Evolutionary conservation across 192 early-diverging fungal species (phyloP), one percentile per base, ranked within the genome.

Genomic region (Entomortierella lignicola): DNA sequence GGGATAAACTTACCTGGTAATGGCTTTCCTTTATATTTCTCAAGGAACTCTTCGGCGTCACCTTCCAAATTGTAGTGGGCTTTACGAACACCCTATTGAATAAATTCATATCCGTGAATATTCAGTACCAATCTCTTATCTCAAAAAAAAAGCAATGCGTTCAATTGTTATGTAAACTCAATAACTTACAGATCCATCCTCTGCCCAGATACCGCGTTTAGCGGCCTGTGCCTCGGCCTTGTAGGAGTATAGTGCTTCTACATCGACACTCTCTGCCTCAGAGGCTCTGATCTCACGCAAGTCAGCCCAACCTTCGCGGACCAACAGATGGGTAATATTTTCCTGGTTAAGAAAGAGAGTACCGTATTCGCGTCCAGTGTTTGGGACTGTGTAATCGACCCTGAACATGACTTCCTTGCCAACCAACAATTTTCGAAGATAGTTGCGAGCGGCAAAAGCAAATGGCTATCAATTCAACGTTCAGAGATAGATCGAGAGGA

Each of bases 331-430:
- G 55, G 95, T 84, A 20, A 98, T 81, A 70, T 94, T 93, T 41
- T 87, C 86, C 56, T 81, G 72, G 44, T 81, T 73, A 12, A 91
- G 47, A 47, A 61, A 77, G 11, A 87, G 56, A 23, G 83, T 81
- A 25, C 92, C 92, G 67, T 89, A 93, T 66, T 94, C 93, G 68
- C 92, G 88, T 32, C 72, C 80, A 58, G 86, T 85, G 73, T 84
- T 85, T 31, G 91, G 89, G 4, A 91, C 88, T 10, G 88, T 94
- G 85, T 95, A 94, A 47, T 94, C 94, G 30, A 91, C 82, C 20
- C 87, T 85, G 86, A 95, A 97, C 54, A 84, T 80, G 39, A 98
- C 92, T 58, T 96, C 91, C 77, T 97, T 97, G 11, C 97, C 97
- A 17, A 96, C 92, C 11, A 96, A 66, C 5, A 94, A 83, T 60